phyloP scores from a whole-genome alignment of 2,329 filamentous ascomycete genomes.

The Botrytis sinoallii region DNA sequence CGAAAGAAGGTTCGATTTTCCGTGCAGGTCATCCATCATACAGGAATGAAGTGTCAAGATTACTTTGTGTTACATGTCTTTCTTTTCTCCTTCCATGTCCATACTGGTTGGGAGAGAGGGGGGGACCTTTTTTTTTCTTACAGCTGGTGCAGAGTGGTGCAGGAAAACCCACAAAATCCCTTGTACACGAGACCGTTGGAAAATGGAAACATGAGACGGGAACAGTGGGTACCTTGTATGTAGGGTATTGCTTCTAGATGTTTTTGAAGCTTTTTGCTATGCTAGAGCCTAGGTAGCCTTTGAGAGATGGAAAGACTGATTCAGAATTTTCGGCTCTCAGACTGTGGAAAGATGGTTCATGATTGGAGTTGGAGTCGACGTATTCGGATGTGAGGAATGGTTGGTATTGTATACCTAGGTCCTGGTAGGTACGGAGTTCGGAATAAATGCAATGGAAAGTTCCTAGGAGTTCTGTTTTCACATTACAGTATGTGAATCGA shows the following conservation, averaged over 20 bases:
- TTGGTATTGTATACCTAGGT: background rate
- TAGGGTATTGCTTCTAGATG: constrained; percentile 13
- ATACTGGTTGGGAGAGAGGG: background rate
- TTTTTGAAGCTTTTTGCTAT: background rate
- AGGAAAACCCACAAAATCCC: constrained; percentile 10
- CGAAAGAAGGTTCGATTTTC: background rate
- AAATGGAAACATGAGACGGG: constrained; percentile 1
- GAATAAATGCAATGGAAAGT: background rate
- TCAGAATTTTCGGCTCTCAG: background rate
- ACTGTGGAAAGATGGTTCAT: background rate
- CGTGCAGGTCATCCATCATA: background rate
- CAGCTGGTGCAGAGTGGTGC: background rate
- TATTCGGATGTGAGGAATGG: background rate
- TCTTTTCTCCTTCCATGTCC: background rate
- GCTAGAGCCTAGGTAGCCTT: too few relatives aligned
- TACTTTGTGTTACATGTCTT: background rate
- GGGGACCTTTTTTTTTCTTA: background rate
- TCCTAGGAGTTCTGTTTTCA: background rate
- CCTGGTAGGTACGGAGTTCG: background rate
- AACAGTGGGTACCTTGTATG: background rate
- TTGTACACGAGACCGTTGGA: constrained; percentile 6
- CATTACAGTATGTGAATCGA: background rate
- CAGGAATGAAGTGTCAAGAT: background rate
- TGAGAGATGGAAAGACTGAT: background rate
- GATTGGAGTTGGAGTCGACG: background rate